phyloP scores from a whole-genome alignment of 257 asterid species.

The Mentha longifolia region DNA sequence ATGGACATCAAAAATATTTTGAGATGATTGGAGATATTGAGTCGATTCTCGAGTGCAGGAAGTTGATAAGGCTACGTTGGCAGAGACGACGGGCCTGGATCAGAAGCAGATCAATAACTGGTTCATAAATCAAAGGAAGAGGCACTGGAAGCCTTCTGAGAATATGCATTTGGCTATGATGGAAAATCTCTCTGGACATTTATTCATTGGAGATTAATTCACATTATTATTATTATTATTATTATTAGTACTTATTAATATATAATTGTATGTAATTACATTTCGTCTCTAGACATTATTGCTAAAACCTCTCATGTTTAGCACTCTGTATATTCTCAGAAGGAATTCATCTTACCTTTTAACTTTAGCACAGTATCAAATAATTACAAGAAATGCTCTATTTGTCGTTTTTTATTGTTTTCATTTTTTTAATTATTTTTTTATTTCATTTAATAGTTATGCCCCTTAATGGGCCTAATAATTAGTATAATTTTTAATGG shows the following conservation, averaged over 20 bases:
- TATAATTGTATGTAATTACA: not conserved
- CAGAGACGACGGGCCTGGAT: conserved; percentile 82
- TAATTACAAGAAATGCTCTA: not conserved
- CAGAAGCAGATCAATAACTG: conserved; percentile 96
- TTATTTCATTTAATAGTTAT: too few species aligned
- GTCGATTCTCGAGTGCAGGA: conserved; percentile 48
- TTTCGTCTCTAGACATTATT: conserved; percentile 9
- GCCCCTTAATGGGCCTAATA: too few species aligned
- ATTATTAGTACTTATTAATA: too few species aligned
- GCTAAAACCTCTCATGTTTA: not conserved
- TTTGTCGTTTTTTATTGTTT: too few species aligned
- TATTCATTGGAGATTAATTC: conserved; percentile 54
- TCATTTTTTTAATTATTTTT: too few species aligned
- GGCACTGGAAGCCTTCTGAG: conserved; percentile 97
- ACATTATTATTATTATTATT: not conserved
- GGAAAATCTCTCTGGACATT: conserved; percentile 70
- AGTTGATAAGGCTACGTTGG: conserved; percentile 70
- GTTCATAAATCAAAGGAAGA: conserved; percentile 94
- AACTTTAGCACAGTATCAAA: conserved; percentile 4
- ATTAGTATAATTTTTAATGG: too few species aligned
- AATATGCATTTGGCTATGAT: conserved; percentile 88
- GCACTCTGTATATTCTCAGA: conserved; percentile 26
- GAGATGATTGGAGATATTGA: not conserved
- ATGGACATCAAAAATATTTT: too few species aligned
- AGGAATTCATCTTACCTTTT: conserved; percentile 1